These are phyloP conservation scores for Theobroma grandiflorum DNA, from an alignment of 441 rosid genomes.

Conservation along the genomic window DNA sequence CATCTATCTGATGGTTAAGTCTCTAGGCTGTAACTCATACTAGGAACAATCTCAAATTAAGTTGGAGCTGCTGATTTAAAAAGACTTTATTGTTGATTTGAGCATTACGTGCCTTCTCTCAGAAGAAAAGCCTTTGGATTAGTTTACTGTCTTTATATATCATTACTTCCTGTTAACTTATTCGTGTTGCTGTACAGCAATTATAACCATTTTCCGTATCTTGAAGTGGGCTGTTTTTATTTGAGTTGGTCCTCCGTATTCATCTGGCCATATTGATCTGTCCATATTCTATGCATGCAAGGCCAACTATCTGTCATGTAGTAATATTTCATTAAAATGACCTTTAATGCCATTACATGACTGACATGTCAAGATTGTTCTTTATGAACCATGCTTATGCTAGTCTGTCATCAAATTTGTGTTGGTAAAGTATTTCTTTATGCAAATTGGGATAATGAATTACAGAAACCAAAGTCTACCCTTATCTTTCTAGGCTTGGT, in stretches of 20 bases:
- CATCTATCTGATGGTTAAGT: background rate
- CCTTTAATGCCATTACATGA: background rate
- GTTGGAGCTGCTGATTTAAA: constrained; percentile 7
- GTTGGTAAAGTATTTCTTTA: background rate
- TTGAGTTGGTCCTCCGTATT: background rate
- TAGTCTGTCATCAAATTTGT: background rate
- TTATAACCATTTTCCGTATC: background rate
- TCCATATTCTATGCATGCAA: background rate
- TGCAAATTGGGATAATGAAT: background rate
- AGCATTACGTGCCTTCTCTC: background rate
- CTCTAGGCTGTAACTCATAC: background rate
- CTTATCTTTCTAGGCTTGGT: background rate
- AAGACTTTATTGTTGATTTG: constrained; percentile 2
- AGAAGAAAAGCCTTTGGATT: constrained; percentile 11
- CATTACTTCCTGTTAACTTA: background rate
- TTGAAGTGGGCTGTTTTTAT: constrained; percentile 1
- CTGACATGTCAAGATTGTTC: background rate
- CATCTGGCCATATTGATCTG: background rate
- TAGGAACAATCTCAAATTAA: background rate
- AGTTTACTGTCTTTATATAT: background rate
- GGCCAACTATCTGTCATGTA: background rate
- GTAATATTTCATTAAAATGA: constrained; percentile 7
- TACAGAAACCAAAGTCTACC: background rate
- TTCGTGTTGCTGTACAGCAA: background rate
- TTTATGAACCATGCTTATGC: background rate